Evolutionary conservation across 306 rosid genomes (phyloP), one percentile per base, ranked within the genome.

Genomic region (Dalbergia oliveri): DNA sequence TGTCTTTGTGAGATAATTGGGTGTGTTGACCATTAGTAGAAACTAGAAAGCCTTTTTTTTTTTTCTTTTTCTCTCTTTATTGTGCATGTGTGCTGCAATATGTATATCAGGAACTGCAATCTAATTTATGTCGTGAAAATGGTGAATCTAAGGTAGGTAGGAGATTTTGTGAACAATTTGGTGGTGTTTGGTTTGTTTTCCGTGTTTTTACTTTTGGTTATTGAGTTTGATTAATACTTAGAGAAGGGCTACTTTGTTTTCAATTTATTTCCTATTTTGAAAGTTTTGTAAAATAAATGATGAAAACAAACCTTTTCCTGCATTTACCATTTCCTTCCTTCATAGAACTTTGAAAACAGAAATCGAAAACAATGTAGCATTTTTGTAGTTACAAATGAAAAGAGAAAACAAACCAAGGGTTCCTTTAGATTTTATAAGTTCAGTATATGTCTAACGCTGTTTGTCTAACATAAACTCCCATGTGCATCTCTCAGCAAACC

Each of bases 401-500:
- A 14, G 18, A 12, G 16, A 50, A 50, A 6, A 50, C 8, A 50
- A 50, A 50, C 16, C n/a, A 50, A 50, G 14, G 57, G 57, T 4
- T 5, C 15, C 54, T 14, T 49, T 49, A 11, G 6, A 44, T 70
- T 54, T 54, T n/a, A 1, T 5, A 19, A 37, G 50, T 26, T 62
- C 3, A 26, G 47, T 47, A 16, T 34, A n/a, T 35, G 33, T 11
- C 14, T 58, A 35, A 54, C 49, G 10, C 56, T 66, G 14, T 66
- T 26, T 41, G 47, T 51, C 34, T 16, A 39, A 72, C 15, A 11
- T 56, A 10, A 69, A 13, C 8, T 79, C 23, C 16, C 9, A 53
- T 82, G 13, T 57, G 49, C 39, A 75, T 9, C 73, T 69, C 75
- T 81, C 91, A 95, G 99, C 85, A 95, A 95, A 79, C 92, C 93